Base-by-base conservation (phyloP, 495 filamentous ascomycete genomes). In the Amniculicola lignicola region DNA sequence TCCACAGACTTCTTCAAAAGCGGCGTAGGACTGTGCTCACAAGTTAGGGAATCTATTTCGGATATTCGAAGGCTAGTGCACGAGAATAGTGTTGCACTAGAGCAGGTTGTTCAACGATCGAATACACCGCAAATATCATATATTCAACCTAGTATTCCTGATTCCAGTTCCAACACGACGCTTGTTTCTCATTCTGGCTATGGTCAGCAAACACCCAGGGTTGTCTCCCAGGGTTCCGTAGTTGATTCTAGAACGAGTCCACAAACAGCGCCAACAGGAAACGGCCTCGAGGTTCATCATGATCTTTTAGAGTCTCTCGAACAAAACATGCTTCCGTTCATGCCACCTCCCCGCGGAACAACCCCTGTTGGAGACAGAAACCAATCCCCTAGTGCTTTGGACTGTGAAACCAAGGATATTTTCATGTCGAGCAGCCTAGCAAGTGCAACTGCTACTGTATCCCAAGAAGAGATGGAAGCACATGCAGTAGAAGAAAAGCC, bases 401-500 rank as follows among this genome's bases (percentile, higher is more conserved):
- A 7, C 7, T 7, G n/a, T 33, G 29, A 33, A 33, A 33, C 29
- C 29, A n/a, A 33, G n/a, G 7, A 33, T 7, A 33, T n/a, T 33
- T 33, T n/a, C n/a, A 33, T n/a, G n/a, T 33, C 29, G 7, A 33
- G n/a, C 29, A 33, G 7, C 29, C 29, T 9, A 33, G 9, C 29
- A 9, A n/a, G 29, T 7, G 9, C 29, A 33, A n/a, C n/a, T 7
- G 7, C 29, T 33, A 33, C 9, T n/a, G 29, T 33, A 9, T n/a
- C 29, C 7, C 9, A 33, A n/a, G 29, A 9, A 9, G 29, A 33
- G 29, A n/a, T 9, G 25, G 27, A 35, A 22, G 48, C n/a, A n/a
- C n/a, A n/a, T n/a, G n/a, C n/a, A n/a, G n/a, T n/a, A n/a, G n/a
- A 39, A 1, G 50, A 60, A 44, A 42, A 41, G 36, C 54, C 54